Percentiles rank a stretch among this genome's conserved stretches.
phyloP scores from a whole-genome alignment of 352 stramenopile genomes.

The Phytopythium montanum region DNA sequence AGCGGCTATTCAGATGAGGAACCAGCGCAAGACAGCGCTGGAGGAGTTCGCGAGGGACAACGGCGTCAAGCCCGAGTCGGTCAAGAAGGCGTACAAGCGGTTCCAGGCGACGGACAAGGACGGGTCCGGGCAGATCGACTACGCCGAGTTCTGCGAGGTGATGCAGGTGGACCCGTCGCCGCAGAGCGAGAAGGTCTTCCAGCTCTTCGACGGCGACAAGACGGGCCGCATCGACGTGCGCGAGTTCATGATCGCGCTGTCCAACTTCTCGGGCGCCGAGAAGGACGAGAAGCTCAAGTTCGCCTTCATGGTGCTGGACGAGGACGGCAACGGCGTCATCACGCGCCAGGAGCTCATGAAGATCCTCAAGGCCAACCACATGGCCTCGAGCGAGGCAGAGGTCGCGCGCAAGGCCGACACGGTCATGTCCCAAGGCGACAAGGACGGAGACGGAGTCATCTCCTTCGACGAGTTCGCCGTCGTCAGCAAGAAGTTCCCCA shows the following conservation, averaged over 20 bases:
- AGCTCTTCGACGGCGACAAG: constrained; percentile 93
- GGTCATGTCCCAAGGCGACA: constrained; percentile 96
- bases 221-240: constrained; percentile 90
- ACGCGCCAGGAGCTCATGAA: constrained; percentile 93
- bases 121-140: constrained; percentile 94
- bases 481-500: constrained; percentile 96
- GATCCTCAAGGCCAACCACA: constrained; percentile 96
- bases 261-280: constrained; percentile 92
- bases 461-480: constrained; percentile 97
- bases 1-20: constrained; percentile 90
- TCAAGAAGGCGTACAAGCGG: constrained; percentile 96
- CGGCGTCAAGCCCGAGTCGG: constrained; percentile 94
- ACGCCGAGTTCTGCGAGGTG: constrained; percentile 97
- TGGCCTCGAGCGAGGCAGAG: constrained; percentile 89
- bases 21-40: constrained; percentile 87
- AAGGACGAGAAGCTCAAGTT: constrained; percentile 98
- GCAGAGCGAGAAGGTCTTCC: constrained; percentile 92
- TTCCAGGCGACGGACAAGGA: constrained; percentile 95
- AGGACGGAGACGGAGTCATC: constrained; percentile 95
- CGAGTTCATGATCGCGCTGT: constrained; percentile 94
- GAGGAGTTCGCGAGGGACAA: constrained; percentile 95
- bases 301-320: constrained; percentile 94
- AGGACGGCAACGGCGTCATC: constrained; percentile 94
- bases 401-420: constrained; percentile 95
- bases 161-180: constrained; percentile 91